Base-by-base conservation (phyloP, 441 rosid genomes). In the Macaranga tanarius region DNA sequence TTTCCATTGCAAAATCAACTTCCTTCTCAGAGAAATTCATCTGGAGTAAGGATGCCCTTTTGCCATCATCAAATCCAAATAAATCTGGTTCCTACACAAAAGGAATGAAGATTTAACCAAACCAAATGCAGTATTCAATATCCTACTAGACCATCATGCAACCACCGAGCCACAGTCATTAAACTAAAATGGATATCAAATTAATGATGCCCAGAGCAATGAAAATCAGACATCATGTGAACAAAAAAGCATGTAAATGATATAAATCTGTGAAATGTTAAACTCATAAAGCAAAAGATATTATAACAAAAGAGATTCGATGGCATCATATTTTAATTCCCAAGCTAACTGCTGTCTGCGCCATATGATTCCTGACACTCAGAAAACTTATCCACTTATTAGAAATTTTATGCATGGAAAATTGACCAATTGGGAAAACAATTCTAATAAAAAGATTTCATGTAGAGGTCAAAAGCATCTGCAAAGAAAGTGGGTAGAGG, bases 1-100 rank as follows among this genome's bases (percentile, higher is more conserved):
- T 92, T 69, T 84, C 87, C 66, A 95, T 77, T 61, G 98, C 98
- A 77, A 87, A 79, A 42, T 91, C 96, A 59, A 92, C 85, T 71
- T 87, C 89, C 60, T 83, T 74, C 44, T 62, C 80, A 5, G 95
- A 80, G 82, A 90, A 95, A 67, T 86, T 82, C 99, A 95, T 95
- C 84, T 79, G 75, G 42, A 88, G 86, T 76, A 95, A 85, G 67
- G 85, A 64, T 51, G 78, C 80, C 77, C 89, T 86, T 84, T 79
- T 87, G 59, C 82, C 89, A 67, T 86, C 73, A 51, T 70, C 44
- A 72, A 70, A 65, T 75, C 78, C 81, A 61, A 79, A 79, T 58
- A 76, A 79, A 75, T 82, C 93, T 72, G 87, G 87, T 80, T 92
- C 99, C 99, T 95, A 81, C 74, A 68, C 58, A 63, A 74, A 61